A percentile compares a stretch with the other conserved stretches of the same genome.
These are phyloP conservation scores for Lyophyllum semitale DNA, from an alignment of 768 basidiomycete species.

Conservation along the genomic window DNA sequence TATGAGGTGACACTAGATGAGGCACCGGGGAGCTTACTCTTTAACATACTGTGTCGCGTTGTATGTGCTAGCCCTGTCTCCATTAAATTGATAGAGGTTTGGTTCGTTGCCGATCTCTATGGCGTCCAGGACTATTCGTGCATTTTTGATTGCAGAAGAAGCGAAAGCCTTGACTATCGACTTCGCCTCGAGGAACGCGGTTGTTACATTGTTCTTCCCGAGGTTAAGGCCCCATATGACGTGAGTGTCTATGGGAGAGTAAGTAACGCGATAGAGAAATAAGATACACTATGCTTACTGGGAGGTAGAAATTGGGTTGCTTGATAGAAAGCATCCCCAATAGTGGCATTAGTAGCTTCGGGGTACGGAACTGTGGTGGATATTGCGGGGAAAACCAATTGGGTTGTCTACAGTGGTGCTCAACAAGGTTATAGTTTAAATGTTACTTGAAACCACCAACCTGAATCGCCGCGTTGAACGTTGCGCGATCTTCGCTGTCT, in stretches of 20 bases:
- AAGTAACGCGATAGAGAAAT: neutral
- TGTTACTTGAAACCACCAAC: slow-evolving; percentile 26
- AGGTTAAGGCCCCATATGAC: slow-evolving; percentile 73
- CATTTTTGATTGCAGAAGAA: slow-evolving; percentile 35
- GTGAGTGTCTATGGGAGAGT: slow-evolving; percentile 45
- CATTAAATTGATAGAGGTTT: slow-evolving; percentile 53
- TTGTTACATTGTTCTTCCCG: slow-evolving; percentile 53
- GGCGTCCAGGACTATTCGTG: slow-evolving; percentile 52
- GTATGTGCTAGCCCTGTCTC: slow-evolving; percentile 39
- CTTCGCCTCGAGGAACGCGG: slow-evolving; percentile 46
- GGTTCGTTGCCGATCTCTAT: slow-evolving; percentile 67
- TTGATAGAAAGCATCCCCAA: slow-evolving; percentile 57
- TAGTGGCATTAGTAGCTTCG: slow-evolving; percentile 57
- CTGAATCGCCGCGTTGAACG: slow-evolving; percentile 48
- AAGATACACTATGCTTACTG: neutral
- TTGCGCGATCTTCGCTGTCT: slow-evolving; percentile 57
- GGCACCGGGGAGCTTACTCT: slow-evolving; percentile 38
- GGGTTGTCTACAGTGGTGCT: slow-evolving; percentile 34
- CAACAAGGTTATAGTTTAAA: neutral
- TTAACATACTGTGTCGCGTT: slow-evolving; percentile 45
- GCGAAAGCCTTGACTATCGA: slow-evolving; percentile 52
- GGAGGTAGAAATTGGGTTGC: slow-evolving; percentile 18
- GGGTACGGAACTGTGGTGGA: slow-evolving; percentile 60
- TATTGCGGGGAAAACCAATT: slow-evolving; percentile 49
- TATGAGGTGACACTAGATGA: neutral